Evolutionary conservation across 805 yeast species (phyloP).

Genomic region (Middelhovenomyces tepae): DNA sequence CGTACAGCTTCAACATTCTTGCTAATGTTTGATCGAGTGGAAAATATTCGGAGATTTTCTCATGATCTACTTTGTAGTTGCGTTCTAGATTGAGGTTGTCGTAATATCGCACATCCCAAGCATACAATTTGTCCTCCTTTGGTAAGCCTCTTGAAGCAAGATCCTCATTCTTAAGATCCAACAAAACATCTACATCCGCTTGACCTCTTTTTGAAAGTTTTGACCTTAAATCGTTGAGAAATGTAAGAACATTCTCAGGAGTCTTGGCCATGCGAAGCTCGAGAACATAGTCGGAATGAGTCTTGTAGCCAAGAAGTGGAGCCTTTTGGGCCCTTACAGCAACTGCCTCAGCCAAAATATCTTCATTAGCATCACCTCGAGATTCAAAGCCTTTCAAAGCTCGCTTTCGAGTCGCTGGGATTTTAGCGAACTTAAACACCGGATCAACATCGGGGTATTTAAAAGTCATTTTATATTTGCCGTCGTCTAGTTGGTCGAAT

Average conservation of each 20-base stretch:
- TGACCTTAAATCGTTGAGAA: conserved; percentile 51
- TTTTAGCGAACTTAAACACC: conserved; percentile 61
- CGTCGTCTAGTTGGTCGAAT: conserved; percentile 35
- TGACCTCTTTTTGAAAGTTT: conserved; percentile 54
- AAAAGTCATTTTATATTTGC: conserved; percentile 55
- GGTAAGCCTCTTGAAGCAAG: conserved; percentile 36
- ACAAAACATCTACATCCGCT: conserved; percentile 42
- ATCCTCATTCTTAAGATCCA: conserved; percentile 46
- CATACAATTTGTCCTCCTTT: conserved; percentile 34
- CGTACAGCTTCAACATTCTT: conserved; percentile 66
- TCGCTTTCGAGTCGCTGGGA: conserved; percentile 52
- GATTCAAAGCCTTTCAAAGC: conserved; percentile 63
- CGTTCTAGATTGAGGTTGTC: conserved; percentile 57
- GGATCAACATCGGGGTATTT: conserved; percentile 77
- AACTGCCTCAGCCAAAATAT: conserved; percentile 50
- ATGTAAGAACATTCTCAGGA: conserved; percentile 48
- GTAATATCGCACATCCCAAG: conserved; percentile 71
- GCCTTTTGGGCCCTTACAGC: conserved; percentile 56
- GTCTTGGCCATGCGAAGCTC: conserved; percentile 78
- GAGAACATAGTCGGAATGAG: conserved; percentile 60
- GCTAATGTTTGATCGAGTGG: conserved; percentile 60
- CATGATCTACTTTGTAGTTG: conserved; percentile 63
- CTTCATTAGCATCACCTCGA: conserved; percentile 53
- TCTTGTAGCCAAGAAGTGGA: conserved; percentile 51
- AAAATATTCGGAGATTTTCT: conserved; percentile 66